Evolutionary conservation across 768 basidiomycete species (phyloP), one percentile per base, ranked within the genome.

Genomic region (Coprinopsis marcescibilis): DNA sequence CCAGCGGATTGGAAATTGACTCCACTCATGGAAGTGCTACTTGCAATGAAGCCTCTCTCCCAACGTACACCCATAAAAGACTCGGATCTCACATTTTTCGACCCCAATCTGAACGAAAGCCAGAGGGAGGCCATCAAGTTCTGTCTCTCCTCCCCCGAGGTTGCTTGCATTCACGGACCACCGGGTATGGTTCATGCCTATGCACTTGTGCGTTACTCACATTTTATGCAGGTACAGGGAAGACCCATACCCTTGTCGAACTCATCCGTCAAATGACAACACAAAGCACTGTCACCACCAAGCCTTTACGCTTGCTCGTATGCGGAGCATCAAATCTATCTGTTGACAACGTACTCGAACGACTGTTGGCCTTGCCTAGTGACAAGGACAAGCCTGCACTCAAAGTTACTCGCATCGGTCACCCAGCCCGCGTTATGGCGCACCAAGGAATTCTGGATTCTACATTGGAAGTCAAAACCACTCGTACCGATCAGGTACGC

Each of bases 151-250:
- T 80, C 88, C 0, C 73, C 77, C 3, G 85, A 95, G 60, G 77
- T 97, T 0, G 90, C 89, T 1, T 90, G 91, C 55, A 92, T 99
- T 20, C 94, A 98, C 58, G 96, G 96, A 0, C 96, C 96, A n/a
- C 96, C 96, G 50, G 95, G 95, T 78, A 58, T 20, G 39, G 24
- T 26, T 19, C 6, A 15, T 29, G 21, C 50, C 15, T 34, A 13
- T 13, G 8, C 14, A 24, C 4, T 41, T 15, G 8, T 7, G n/a
- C n/a, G 14, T 36, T 33, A n/a, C 11, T 13, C n/a, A 29, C 21
- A 20, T 8, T 15, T 27, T n/a, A 26, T 13, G 6, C 41, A 82
- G 83, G 89, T 49, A 95, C 93, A 2, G 95, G 95, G 5, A 98
- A 98, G 70, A 99, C 95, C 0, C 89, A 92, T 54, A 96, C 95